Conservation (phyloP, 106 monocot species). For the Agapanthus africanus region DNA sequence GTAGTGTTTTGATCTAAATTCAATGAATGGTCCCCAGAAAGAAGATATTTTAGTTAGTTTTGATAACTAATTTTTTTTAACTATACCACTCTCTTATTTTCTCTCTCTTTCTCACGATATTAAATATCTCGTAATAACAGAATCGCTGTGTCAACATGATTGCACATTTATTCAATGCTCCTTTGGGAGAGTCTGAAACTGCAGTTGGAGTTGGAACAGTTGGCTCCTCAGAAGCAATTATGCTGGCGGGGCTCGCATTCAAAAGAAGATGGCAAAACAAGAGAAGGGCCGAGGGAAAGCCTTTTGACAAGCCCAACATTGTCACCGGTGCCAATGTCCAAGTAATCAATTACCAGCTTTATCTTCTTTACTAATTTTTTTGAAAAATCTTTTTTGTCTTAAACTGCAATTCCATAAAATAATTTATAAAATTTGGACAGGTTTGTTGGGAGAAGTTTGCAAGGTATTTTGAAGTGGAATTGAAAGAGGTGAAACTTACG, state of each 20-base stretch:
- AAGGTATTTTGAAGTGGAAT: conserved; percentile 63
- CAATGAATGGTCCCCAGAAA: background rate
- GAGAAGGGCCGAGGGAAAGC: conserved; percentile 41
- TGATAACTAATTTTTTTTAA: too few species aligned
- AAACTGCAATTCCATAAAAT: background rate
- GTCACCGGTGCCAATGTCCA: conserved; percentile 75
- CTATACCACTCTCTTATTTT: too few species aligned
- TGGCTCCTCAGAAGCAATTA: conserved; percentile 68
- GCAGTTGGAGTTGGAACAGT: conserved; percentile 66
- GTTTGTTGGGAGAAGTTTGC: conserved; percentile 80
- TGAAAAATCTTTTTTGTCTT: background rate
- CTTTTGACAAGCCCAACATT: conserved; percentile 68
- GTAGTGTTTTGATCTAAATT: too few species aligned
- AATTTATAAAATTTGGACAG: too few species aligned
- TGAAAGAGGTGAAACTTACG: conserved; percentile 59
- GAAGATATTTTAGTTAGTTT: too few species aligned
- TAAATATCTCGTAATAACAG: conserved; percentile 13
- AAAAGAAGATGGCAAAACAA: conserved; percentile 71
- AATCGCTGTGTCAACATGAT: conserved; percentile 80
- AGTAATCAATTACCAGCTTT: conserved; percentile 17
- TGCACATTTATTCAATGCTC: conserved; percentile 69
- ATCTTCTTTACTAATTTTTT: background rate
- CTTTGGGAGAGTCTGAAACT: conserved; percentile 42
- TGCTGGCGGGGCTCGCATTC: conserved; percentile 77
- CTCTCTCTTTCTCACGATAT: too few species aligned